A percentile compares a stretch with the other conserved stretches of the same genome.
Evolutionary conservation across 2,329 filamentous ascomycete genomes (phyloP).

Genomic region (Colletotrichum euphorbiae): DNA sequence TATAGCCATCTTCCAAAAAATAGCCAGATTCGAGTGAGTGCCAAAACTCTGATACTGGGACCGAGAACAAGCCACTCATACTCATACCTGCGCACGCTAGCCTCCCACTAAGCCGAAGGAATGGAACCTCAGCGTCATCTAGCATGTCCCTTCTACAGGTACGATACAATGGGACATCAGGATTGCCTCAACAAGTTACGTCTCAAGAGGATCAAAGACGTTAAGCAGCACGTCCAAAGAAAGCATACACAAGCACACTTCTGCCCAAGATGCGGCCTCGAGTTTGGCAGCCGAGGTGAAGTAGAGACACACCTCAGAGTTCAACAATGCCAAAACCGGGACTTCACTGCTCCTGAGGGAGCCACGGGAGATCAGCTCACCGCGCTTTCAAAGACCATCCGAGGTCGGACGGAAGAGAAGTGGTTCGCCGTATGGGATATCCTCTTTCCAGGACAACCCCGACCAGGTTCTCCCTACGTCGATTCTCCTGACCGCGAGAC

Average conservation of each 20-base stretch:
- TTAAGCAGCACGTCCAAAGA: slow-evolving; percentile 10
- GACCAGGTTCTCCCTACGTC: background rate
- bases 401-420: background rate
- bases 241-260: background rate
- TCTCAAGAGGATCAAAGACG: background rate
- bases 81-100: too few relatives aligned
- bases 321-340: background rate
- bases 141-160: slow-evolving; percentile 8
- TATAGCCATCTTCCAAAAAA: too few relatives aligned
- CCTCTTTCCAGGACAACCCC: background rate
- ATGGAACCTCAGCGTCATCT: background rate
- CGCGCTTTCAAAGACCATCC: background rate
- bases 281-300: background rate
- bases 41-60: too few relatives aligned
- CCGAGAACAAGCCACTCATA: too few relatives aligned
- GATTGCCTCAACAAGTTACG: background rate
- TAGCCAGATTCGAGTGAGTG: too few relatives aligned
- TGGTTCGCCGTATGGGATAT: slow-evolving; percentile 10
- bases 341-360: background rate
- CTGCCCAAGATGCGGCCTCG: background rate
- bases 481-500: background rate
- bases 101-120: too few relatives aligned
- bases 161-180: background rate
- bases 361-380: background rate
- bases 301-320: background rate